Base-by-base conservation (phyloP, 306 rosid genomes). In the Ochetophila trinervis region DNA sequence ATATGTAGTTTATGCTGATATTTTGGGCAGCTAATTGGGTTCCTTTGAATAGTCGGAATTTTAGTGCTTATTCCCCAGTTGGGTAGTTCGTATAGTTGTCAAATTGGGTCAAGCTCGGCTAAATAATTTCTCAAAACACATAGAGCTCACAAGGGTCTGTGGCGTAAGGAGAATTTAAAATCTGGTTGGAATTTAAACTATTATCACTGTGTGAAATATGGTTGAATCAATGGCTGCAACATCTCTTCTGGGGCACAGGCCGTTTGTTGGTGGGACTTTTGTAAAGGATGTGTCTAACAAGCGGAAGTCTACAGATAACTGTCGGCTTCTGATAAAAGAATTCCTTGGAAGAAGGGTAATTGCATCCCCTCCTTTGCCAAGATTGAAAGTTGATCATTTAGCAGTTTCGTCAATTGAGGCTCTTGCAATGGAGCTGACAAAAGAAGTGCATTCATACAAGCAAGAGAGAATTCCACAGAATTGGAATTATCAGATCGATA, bases 191-290 rank as follows among this genome's bases (percentile, higher is more conserved):
- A 34, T 77, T 40, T 50, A 9, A 60, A 62, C 71, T n/a, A 6
- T 13, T 62, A 20, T 15, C 40, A 34, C 60, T 23, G 30, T 47
- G 47, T 8, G 4, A 17, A 73, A 49, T 52, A 93, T 93, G 99
- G 88, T 82, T 60, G 96, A 93, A 68, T 87, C 97, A 54, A 73
- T 93, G 75, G 85, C 99, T 78, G 83, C 95, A 60, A 88, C 93
- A 55, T 86, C 91, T 30, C 67, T 90, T 59, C 83, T 86, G 55
- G 86, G 87, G 27, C 85, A 84, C 75, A 85, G 83, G n/a, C 90
- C 93, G 8, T 69, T 84, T 7, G 81, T 78, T 32, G 82, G 88
- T 1, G 84, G 91, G 21, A 75, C 72, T 71, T 77, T 78, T 22
- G 63, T 65, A 0, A 76, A 82, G 65, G 87, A 86, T 68, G 76